Conservation (phyloP, 768 basidiomycete species). For the Zangia roseola region DNA sequence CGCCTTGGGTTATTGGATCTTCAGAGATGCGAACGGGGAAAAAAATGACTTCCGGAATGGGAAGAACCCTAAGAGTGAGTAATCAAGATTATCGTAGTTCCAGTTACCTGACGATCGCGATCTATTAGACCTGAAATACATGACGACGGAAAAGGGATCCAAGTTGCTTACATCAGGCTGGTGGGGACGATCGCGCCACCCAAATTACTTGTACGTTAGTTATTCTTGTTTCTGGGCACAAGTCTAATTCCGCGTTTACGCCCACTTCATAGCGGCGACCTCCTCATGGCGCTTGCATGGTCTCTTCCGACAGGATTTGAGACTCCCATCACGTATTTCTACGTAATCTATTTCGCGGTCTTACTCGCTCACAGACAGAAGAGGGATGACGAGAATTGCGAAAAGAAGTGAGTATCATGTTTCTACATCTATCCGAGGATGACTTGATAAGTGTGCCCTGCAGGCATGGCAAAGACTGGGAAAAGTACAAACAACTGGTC, state of each 20-base stretch:
- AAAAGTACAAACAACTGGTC: conserved; percentile 83
- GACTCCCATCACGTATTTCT: conserved; percentile 96
- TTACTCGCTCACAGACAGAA: conserved; percentile 88
- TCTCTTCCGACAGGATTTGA: conserved; percentile 88
- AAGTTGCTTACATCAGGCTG: conserved; percentile 94
- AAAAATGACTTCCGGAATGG: conserved; percentile 97
- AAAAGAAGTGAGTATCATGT: conserved; percentile 66
- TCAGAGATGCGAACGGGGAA: conserved; percentile 84
- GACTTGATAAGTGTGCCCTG: background rate
- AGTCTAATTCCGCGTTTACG: background rate
- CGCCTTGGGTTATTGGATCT: conserved; percentile 83
- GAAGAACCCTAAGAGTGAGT: conserved; percentile 84
- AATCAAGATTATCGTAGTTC: background rate
- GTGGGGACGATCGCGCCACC: conserved; percentile 96
- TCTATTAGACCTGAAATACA: conserved; percentile 71
- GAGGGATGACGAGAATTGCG: conserved; percentile 90
- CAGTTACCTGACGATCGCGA: conserved; percentile 1
- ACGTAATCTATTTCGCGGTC: conserved; percentile 83
- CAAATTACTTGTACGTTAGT: conserved; percentile 74
- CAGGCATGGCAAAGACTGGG: conserved; percentile 95
- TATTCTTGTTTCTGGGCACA: background rate
- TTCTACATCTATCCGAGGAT: background rate
- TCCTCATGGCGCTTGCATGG: conserved; percentile 91
- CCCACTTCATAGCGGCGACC: conserved; percentile 58
- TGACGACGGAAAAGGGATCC: conserved; percentile 81